Percentiles rank a stretch among this genome's conserved stretches.
Evolutionary conservation across 2,329 filamentous ascomycete species (phyloP).

Genomic region (Paracoccidioides brasiliensis): DNA sequence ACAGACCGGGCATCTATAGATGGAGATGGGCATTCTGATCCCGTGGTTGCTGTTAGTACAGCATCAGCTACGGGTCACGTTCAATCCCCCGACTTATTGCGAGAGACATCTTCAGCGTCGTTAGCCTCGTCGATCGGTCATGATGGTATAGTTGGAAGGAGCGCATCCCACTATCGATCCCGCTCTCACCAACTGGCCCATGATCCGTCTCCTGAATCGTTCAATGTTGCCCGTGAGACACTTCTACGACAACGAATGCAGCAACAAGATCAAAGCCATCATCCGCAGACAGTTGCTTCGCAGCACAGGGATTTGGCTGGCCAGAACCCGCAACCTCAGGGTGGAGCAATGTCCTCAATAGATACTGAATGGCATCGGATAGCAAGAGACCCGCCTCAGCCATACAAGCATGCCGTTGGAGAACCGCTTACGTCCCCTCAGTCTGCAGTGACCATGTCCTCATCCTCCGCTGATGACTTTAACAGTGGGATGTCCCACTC

Average conservation of each 20-base stretch:
- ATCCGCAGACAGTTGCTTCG: background rate
- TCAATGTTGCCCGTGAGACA: conserved; percentile 24
- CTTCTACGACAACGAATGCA: conserved; percentile 21
- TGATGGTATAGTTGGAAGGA: conserved; percentile 7
- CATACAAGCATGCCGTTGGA: conserved; percentile 13
- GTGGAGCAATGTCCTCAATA: conserved; percentile 10
- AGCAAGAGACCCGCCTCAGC: conserved; percentile 2
- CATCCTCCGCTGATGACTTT: conserved; percentile 33
- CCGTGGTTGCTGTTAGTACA: conserved; percentile 33
- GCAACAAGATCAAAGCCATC: conserved; percentile 13
- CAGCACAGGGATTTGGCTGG: conserved; percentile 2
- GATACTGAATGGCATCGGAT: conserved; percentile 8
- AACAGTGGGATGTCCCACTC: conserved; percentile 36
- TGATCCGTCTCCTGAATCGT: conserved; percentile 22
- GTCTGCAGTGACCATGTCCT: conserved; percentile 35
- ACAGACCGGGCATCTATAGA: conserved; percentile 24
- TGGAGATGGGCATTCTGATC: conserved; percentile 26
- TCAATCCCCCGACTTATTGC: conserved; percentile 25
- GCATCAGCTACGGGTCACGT: conserved; percentile 33
- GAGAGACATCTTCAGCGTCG: conserved; percentile 13
- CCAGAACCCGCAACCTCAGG: conserved; percentile 2
- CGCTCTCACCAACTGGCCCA: conserved; percentile 24
- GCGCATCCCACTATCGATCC: conserved; percentile 22
- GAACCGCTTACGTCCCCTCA: conserved; percentile 23
- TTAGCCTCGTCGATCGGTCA: conserved; percentile 2